Evolutionary conservation across 441 rosid species (phyloP).

Genomic region (Erodium texanum): DNA sequence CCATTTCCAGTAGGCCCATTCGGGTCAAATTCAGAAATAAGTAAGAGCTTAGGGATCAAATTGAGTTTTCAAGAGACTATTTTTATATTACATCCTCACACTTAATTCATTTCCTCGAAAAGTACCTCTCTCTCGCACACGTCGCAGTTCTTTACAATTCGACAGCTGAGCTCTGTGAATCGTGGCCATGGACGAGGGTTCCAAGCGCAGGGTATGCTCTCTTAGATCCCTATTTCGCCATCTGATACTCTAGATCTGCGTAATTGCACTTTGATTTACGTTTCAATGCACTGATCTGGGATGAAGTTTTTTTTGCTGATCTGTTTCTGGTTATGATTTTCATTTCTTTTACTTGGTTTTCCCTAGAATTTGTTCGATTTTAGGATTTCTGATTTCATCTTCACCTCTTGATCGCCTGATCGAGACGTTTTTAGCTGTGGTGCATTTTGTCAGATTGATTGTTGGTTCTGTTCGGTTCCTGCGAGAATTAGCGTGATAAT

Average conservation of each 20-base stretch:
- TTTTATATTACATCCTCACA: background rate
- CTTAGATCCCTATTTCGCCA: background rate
- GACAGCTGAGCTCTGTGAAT: background rate
- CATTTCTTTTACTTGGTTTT: background rate
- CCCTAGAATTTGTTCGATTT: background rate
- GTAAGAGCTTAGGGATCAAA: background rate
- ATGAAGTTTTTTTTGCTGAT: background rate
- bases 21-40: background rate
- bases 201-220: background rate
- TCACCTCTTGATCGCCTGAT: background rate
- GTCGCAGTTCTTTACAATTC: background rate
- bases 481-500: background rate
- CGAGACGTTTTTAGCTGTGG: background rate
- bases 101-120: background rate
- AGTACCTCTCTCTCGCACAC: background rate
- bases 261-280: background rate
- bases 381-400: background rate
- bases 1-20: background rate
- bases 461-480: background rate
- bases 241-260: background rate
- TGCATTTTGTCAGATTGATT: background rate
- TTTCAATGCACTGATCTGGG: background rate
- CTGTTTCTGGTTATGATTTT: background rate
- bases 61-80: background rate
- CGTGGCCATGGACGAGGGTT: background rate